These are phyloP conservation scores for Litsea cubeba DNA, from an alignment of 164 flowering plant species.

Conservation along the genomic window DNA sequence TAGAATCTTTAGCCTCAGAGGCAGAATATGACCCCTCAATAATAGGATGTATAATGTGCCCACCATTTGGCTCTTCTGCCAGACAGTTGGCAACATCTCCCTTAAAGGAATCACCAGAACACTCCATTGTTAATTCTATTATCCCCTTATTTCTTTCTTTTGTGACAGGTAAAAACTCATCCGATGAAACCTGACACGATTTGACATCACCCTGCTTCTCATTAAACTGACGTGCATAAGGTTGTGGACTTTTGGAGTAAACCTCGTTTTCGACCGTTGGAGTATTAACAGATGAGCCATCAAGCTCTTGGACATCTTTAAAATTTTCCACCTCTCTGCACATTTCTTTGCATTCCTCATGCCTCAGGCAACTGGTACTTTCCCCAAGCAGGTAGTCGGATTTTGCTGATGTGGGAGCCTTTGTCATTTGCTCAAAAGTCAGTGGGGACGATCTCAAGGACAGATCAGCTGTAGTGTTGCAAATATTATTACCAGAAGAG, in stretches of 20 bases:
- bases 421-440: conserved; percentile 5
- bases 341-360: conserved; percentile 16
- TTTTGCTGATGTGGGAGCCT: conserved; percentile 13
- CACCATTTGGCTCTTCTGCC: conserved; percentile 19
- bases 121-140: conserved; percentile 13
- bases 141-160: conserved; percentile 19
- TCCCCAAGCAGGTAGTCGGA: conserved; percentile 9
- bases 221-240: conserved; percentile 12
- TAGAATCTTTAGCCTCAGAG: conserved; percentile 12
- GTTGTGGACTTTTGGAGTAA: conserved; percentile 6
- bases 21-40: conserved; percentile 15
- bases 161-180: conserved; percentile 13
- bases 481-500: conserved; percentile 12
- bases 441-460: conserved; percentile 19
- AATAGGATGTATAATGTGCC: conserved; percentile 8
- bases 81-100: conserved; percentile 2
- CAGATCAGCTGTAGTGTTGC: conserved; percentile 13
- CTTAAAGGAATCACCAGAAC: conserved; percentile 4
- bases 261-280: conserved; percentile 1
- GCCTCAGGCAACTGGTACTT: conserved; percentile 9
- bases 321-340: conserved; percentile 11
- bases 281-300: conserved; percentile 12
- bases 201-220: conserved; percentile 7
- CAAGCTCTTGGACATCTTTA: conserved; percentile 12
- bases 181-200: conserved; percentile 11